Base-by-base conservation (phyloP, 2,329 filamentous ascomycete species). In the Amauroascus niger region DNA sequence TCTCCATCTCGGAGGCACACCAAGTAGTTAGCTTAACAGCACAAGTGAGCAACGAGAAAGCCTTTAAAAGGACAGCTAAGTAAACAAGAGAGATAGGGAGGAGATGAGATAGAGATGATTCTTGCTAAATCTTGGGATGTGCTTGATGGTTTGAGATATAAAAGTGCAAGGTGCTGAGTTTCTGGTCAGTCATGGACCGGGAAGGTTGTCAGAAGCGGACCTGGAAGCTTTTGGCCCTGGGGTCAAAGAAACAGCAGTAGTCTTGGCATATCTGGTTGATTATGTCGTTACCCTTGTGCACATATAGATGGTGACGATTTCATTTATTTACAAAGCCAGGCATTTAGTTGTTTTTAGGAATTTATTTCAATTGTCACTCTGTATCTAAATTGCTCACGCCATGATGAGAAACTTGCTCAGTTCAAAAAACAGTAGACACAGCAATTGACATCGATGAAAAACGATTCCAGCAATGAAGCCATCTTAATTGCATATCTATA, bases 1-100 rank as follows among this genome's bases (percentile, higher is more conserved):
- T 52, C 49, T 56, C 53, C 57, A 58, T 57, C n/a, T 43, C 35
- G 41, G n/a, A n/a, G n/a, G 32, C 37, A 33, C 14, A 39, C 3
- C 35, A 11, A 39, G 39, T 37, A 50, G 26, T 37, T 32, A 26
- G 2, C 11, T 6, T 20, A 24, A 39, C 14, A 45, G 28, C 20
- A 9, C 4, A 8, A 8, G 13, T 8, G 24, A 24, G 16, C 6
- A 16, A 24, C 4, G n/a, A 13, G 22, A 33, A 40, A 28, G 3
- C 11, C 33, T 32, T 28, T 39, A 28, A 26, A 49, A 9, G 16
- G 6, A 46, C n/a, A 16, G n/a, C 26, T 16, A 46, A 20, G 26
- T 20, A 8, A 18, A 33, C 26, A 46, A 14, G 8, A 4, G 6
- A 33, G n/a, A 13, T 14, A 30, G 28, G 4, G 14, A 20, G n/a